Evolutionary conservation across 2,329 filamentous ascomycete genomes (phyloP), one percentile per base, ranked within the genome.

Genomic region (Fusarium sp.): DNA sequence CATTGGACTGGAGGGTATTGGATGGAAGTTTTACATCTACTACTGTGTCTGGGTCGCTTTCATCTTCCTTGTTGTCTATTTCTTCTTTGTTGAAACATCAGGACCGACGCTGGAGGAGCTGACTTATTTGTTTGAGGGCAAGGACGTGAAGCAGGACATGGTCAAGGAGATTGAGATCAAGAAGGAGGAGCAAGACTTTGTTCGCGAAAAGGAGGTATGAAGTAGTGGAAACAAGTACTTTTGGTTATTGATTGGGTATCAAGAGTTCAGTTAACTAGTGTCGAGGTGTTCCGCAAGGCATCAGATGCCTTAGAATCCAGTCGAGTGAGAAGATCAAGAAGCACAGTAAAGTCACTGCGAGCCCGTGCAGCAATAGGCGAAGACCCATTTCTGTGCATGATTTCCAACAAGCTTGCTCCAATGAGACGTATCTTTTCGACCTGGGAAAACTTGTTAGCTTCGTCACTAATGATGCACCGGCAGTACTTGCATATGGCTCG

Each of bases 301-400:
- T 83, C 81, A 1, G 82, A 84, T 4, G 82, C 82, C 51, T 82
- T 83, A 0, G 82, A 83, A 44, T 84, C 81, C 6, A 84, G 68
- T 13, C 80, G 72, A 4, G 82, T 79, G 31, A 84, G 68, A 7
- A 84, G 73, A 58, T 84, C 81, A 1, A 84, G 73, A 2, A 84
- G 72, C 2, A 83, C 76, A 1, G 73, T 68, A 48, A 84, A 82
- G 27, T 84, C 81, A 15, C 75, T 70, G 1, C 79, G 76, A 4
- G 82, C 82, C 15, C 82, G 74, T 1, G 77, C 62, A 2, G 79
- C 78, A 2, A 84, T 75, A 0, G 79, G 78, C 6, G 81, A 82
- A 4, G 73, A 73, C 37, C 78, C 73, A 62, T 82, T 79, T 7
- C 77, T 77, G 47, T 84, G 80, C 39, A 81, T 80, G 1, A 82